Base-by-base conservation (phyloP, 305 asterid species). In the Solanum hybrid region DNA sequence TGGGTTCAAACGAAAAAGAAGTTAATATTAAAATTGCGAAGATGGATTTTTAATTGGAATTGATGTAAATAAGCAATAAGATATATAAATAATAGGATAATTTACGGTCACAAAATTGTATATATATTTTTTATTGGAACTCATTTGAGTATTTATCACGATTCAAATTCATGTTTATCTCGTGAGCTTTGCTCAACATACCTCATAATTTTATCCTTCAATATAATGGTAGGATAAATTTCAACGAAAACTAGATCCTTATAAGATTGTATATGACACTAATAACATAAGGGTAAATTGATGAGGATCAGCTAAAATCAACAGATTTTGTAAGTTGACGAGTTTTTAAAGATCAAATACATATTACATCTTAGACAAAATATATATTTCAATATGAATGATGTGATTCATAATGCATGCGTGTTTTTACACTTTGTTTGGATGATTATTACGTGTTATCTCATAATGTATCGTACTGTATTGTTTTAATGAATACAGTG, bases 51-150 rank as follows among this genome's bases (percentile, higher is more conserved):
- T 57, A 7, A 57, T 57, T 3, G 5, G 26, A 61, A 20, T 61
- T 61, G 24, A 20, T 0, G 11, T 20, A 61, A 61, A 8, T 20
- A 61, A 61, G 24, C 11, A 61, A 20, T 39, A 39, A 40, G 51
- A 61, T 8, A 61, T 61, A 1, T 61, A 20, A 8, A 1, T 20
- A 1, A 57, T 20, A 57, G 26, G 1, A 57, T 18, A 57, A 57
- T 57, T 57, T 1, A 57, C 11, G 1, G n/a, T 57, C 11, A 0
- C 0, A 57, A 2, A 7, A 18, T 0, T 18, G 0, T 57, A 57
- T 57, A 57, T 42, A 2, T 57, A 2, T 57, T 0, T 61, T 61
- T 61, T 18, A 64, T 64, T 71, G 37, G 2, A 75, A 75, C 13
- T 14, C 1, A 0, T 31, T 71, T 2, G 6, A 71, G 5, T 74